Conservation (phyloP, 768 basidiomycete species). For the Pleurotus citrinopileatus region DNA sequence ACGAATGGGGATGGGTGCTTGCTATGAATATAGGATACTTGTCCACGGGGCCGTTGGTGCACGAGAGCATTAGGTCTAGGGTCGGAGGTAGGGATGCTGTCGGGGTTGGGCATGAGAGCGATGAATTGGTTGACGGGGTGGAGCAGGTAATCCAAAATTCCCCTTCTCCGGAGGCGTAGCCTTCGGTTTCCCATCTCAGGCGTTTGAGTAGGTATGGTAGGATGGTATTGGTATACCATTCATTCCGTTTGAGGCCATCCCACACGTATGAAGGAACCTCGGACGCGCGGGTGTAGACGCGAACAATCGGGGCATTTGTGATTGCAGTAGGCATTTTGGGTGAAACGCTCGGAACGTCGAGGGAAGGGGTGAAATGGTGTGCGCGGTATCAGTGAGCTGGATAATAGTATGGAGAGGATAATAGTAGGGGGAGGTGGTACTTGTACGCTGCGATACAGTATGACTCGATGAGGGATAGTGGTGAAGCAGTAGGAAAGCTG, state of each 20-base stretch:
- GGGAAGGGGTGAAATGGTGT: no score
- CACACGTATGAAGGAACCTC: conserved; percentile 36
- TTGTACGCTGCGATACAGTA: no score
- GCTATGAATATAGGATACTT: conserved; percentile 68
- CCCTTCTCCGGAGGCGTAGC: conserved; percentile 4
- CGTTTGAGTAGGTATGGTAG: conserved; percentile 35
- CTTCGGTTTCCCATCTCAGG: conserved; percentile 16
- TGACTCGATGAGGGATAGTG: no score
- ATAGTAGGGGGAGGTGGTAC: no score
- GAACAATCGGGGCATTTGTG: not conserved
- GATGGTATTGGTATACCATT: conserved; percentile 38
- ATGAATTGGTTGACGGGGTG: not conserved
- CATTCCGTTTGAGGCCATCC: conserved; percentile 31
- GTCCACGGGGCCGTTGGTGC: conserved; percentile 53
- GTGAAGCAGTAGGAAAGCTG: no score
- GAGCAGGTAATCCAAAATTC: conserved; percentile 36
- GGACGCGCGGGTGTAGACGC: conserved; percentile 25
- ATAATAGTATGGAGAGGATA: not conserved
- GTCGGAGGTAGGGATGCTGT: conserved; percentile 5
- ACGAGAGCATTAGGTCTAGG: conserved; percentile 58
- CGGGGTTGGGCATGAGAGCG: not conserved
- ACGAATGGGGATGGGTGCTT: conserved; percentile 36
- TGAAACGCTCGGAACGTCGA: not conserved
- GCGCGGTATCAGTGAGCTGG: not conserved
- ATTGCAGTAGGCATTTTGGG: conserved; percentile 3